Conservation (phyloP, 768 basidiomycete species). For the Psilocybe sp. region DNA sequence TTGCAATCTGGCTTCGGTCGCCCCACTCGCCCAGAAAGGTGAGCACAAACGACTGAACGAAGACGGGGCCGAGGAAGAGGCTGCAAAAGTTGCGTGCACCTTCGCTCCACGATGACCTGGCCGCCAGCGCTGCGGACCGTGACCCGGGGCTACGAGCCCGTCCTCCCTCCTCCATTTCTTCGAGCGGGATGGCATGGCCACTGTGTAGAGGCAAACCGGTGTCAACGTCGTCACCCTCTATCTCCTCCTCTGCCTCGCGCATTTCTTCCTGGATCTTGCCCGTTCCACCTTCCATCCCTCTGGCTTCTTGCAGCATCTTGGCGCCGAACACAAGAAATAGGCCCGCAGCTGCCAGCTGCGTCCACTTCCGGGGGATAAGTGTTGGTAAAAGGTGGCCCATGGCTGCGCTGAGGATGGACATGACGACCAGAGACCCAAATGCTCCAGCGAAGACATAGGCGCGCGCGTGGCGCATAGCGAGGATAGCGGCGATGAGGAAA, state of each 20-base stretch:
- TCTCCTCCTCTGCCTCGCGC: conserved; percentile 94
- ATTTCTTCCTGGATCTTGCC: conserved; percentile 92
- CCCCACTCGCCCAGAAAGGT: conserved; percentile 99
- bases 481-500: conserved; percentile 80
- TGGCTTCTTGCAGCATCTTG: conserved; percentile 86
- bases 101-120: conserved; percentile 36
- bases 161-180: conserved; percentile 73
- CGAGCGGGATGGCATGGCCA: conserved; percentile 53
- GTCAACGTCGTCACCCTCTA: conserved; percentile 73
- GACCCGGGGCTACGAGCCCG: conserved; percentile 7
- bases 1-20: conserved; percentile 95
- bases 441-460: conserved; percentile 86
- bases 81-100: conserved; percentile 81
- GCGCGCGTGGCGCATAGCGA: conserved; percentile 90
- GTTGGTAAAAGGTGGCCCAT: conserved; percentile 88
- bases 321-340: conserved; percentile 90
- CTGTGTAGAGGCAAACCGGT: conserved; percentile 29
- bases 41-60: conserved; percentile 91
- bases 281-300: conserved; percentile 72
- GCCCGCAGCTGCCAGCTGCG: conserved; percentile 69
- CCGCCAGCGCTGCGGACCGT: conserved; percentile 14
- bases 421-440: conserved; percentile 81
- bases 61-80: conserved; percentile 85
- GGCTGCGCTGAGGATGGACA: conserved; percentile 93
- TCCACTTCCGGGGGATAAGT: conserved; percentile 71